phyloP scores from a whole-genome alignment of 306 rosid species.

The Cercis canadensis region DNA sequence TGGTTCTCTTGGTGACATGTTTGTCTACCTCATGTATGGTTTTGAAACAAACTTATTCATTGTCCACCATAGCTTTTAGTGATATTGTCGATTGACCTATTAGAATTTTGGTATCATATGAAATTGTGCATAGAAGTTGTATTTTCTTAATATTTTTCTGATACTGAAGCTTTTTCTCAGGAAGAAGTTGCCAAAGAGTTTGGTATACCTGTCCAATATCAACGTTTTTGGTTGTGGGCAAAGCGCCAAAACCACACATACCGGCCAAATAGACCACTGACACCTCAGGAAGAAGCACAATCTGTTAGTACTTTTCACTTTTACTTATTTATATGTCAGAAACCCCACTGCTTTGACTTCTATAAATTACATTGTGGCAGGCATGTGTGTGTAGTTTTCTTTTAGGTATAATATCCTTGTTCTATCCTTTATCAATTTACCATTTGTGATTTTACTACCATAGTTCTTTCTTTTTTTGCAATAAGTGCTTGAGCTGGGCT shows the following conservation, averaged over 20 bases:
- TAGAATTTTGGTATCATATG: not conserved
- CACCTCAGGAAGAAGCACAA: conserved; percentile 79
- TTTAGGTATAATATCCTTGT: not conserved
- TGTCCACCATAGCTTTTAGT: not conserved
- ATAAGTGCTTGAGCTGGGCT: not conserved
- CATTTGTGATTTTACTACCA: not conserved
- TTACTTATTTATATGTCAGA: not conserved
- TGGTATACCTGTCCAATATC: conserved; percentile 81
- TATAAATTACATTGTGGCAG: conserved; percentile 17
- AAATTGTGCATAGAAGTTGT: conserved; percentile 7
- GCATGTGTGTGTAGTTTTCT: not conserved
- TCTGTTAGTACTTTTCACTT: conserved; percentile 53
- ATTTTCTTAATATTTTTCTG: conserved; percentile 28
- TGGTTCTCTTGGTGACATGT: too few species aligned
- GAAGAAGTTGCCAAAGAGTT: conserved; percentile 88
- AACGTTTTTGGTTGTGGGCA: conserved; percentile 96
- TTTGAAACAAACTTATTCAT: too few species aligned
- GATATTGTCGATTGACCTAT: not conserved
- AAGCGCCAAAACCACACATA: conserved; percentile 91
- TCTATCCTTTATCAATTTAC: not conserved
- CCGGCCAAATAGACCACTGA: conserved; percentile 79
- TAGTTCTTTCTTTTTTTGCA: not conserved
- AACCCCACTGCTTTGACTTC: conserved; percentile 2
- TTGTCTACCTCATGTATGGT: too few species aligned
- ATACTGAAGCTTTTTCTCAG: conserved; percentile 48